phyloP scores from a whole-genome alignment of 495 filamentous ascomycete species.

The Hypoxylon perforatum region DNA sequence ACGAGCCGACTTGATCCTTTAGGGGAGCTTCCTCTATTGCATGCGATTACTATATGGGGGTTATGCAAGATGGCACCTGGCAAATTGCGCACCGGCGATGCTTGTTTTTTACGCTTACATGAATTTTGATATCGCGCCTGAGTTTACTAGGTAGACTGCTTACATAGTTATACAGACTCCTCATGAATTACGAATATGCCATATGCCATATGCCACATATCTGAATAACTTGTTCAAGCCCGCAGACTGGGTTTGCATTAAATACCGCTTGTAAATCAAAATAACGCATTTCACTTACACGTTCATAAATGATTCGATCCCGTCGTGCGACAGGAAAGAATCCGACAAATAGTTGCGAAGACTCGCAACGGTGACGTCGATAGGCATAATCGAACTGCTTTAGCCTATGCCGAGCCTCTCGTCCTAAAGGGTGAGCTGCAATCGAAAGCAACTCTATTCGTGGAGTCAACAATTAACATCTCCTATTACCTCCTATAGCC shows the following conservation, averaged over 20 bases:
- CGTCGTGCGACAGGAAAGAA: slow-evolving; percentile 13
- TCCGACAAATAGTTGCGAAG: slow-evolving; percentile 23
- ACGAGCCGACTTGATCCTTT: slow-evolving; percentile 1
- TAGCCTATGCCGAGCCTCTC: slow-evolving; percentile 6
- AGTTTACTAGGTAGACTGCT: slow-evolving; percentile 2
- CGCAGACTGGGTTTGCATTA: slow-evolving; percentile 23
- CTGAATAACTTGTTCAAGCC: slow-evolving; percentile 11
- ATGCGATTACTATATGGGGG: slow-evolving; percentile 3
- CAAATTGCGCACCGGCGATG: slow-evolving; percentile 16
- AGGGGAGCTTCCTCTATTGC: slow-evolving; percentile 8
- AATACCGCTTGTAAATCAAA: slow-evolving; percentile 26
- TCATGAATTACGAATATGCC: slow-evolving; percentile 15
- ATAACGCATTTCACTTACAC: slow-evolving; percentile 30
- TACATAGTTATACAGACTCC: slow-evolving; percentile 12
- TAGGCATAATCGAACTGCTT: not conserved
- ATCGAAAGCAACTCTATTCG: no score
- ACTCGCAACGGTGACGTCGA: slow-evolving; percentile 19
- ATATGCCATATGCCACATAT: not conserved
- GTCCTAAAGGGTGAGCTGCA: not conserved
- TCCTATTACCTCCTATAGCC: no score
- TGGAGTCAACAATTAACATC: no score
- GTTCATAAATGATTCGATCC: slow-evolving; percentile 10
- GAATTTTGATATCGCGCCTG: slow-evolving; percentile 12
- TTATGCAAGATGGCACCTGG: slow-evolving; percentile 8
- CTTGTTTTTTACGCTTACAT: slow-evolving; percentile 13